phyloP scores from a whole-genome alignment of 1,284 basidiomycete species.

The Lentinula novae-zelandiae region DNA sequence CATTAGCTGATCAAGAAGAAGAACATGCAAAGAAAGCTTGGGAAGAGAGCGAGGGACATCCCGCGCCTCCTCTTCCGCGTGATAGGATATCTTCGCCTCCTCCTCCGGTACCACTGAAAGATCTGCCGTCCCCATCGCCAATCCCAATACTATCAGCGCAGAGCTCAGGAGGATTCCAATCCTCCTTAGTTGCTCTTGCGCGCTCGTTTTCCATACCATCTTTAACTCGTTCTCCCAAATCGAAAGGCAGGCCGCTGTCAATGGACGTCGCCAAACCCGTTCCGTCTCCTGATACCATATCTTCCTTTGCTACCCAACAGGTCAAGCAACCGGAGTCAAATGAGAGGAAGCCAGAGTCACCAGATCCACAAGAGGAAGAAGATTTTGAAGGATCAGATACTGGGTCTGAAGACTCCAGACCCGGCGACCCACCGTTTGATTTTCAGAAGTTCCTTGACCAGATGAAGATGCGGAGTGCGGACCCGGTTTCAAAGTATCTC shows the following conservation, averaged over 20 bases:
- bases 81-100: constrained; percentile 23
- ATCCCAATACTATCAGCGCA: constrained; percentile 1
- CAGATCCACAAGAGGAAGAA: background rate
- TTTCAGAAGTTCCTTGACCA: constrained; percentile 90
- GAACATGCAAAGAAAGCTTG: constrained; percentile 57
- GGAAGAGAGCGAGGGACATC: constrained; percentile 54
- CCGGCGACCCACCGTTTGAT: constrained; percentile 59
- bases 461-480: constrained; percentile 80
- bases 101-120: constrained; percentile 26
- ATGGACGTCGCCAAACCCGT: constrained; percentile 50
- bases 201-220: constrained; percentile 56
- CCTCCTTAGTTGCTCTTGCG: constrained; percentile 57
- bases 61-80: constrained; percentile 37
- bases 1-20: constrained; percentile 53
- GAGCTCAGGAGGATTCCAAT: constrained; percentile 28
- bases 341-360: constrained; percentile 6
- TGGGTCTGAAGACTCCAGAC: background rate
- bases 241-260: constrained; percentile 34
- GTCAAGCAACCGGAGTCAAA: constrained; percentile 13
- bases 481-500: constrained; percentile 87
- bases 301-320: constrained; percentile 54
- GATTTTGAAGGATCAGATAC: background rate
- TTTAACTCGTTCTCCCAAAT: constrained; percentile 39
- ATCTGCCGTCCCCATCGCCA: constrained; percentile 15
- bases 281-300: constrained; percentile 52